A percentile compares a stretch with the other conserved stretches of the same genome.
Conservation (phyloP, 140 eudicot species). For the Anethum foeniculum region DNA sequence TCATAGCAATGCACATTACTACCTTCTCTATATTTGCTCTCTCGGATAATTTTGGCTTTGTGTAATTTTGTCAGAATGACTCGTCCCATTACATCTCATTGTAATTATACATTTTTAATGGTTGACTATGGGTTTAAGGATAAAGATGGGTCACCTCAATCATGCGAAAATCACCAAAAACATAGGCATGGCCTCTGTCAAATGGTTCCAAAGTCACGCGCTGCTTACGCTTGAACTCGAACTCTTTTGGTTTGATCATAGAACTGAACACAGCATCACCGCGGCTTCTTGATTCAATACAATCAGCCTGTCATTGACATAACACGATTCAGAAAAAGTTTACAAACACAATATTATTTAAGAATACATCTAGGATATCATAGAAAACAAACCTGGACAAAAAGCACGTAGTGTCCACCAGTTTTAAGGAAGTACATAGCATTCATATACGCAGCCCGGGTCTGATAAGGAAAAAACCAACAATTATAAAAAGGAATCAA, state of each 20-base stretch:
- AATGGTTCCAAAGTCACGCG: too few species aligned
- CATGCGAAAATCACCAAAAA: too few species aligned
- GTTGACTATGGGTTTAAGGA: background rate
- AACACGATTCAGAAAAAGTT: too few species aligned
- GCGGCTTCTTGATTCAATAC: background rate
- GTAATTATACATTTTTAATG: background rate
- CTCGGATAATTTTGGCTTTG: background rate
- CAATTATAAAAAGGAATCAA: too few species aligned
- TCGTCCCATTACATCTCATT: background rate
- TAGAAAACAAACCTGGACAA: background rate
- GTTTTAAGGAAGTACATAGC: background rate
- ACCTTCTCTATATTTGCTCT: background rate
- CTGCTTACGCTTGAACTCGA: too few species aligned
- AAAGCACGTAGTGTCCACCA: too few species aligned
- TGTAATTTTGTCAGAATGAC: too few species aligned
- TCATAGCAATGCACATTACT: background rate
- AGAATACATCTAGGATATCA: too few species aligned
- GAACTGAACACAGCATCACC: background rate
- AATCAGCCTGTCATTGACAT: background rate
- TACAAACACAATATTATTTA: too few species aligned
- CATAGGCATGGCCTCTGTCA: too few species aligned
- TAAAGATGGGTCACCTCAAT: too few species aligned
- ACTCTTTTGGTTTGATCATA: background rate
- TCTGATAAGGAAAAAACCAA: too few species aligned
- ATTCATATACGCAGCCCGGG: background rate